Base-by-base conservation (phyloP, 768 basidiomycete species). In the Pleurotus salmoneostramineus region DNA sequence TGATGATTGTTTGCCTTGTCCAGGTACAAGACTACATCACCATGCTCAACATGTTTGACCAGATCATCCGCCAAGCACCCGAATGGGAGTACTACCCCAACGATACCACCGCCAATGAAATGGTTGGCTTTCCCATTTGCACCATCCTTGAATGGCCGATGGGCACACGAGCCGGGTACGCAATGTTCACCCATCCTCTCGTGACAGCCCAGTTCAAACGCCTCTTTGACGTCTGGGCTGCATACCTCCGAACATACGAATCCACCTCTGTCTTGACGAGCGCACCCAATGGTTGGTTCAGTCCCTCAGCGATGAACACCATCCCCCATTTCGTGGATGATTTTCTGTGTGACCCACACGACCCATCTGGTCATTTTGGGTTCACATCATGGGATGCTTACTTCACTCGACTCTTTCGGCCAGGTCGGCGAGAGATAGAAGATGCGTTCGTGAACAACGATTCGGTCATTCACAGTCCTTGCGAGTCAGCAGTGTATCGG, bases 301-400 rank as follows among this genome's bases (percentile, higher is more conserved):
- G 66, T 15, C 35, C 48, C 5, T 34, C 55, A 11, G 69, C 58
- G 1, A 36, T 61, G 2, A 8, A 31, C 49, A 32, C 35, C 32
- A 46, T 62, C 33, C 15, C 6, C n/a, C 62, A 61, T 31, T 83
- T 83, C 56, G 64, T 64, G 4, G 60, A 75, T 11, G 69, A 71
- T 27, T 82, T 71, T 63, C 61, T 71, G 7, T 79, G 74, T 56
- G 68, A 82, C 54, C 76, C 79, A 0, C 58, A 62, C 1, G 66
- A 65, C 0, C 60, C 67, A n/a, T 40, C 37, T 6, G 37, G 37
- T 6, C 61, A 81, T 58, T 68, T 75, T 59, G 85, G 85, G 0
- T 82, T 68, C 65, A 66, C 5, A 0, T 77, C 76, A 50, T 82
- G 69, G 82, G 83, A 85, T 56, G 73, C 79, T 62, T 84, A 83